Conservation (phyloP, 2,329 filamentous ascomycete genomes). For the Pyrenochaeta sp. region DNA sequence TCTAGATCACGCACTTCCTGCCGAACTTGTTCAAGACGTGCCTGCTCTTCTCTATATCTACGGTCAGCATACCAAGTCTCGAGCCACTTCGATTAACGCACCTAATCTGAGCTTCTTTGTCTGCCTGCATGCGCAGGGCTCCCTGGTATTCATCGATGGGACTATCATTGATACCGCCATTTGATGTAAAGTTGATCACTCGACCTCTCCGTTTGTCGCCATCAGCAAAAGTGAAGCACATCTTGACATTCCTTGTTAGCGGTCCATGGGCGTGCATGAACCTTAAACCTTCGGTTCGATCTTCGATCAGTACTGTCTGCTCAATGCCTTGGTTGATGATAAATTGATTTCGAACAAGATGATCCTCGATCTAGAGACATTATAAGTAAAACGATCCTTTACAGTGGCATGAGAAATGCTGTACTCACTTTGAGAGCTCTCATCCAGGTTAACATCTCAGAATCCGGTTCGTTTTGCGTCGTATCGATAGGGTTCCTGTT, state of each 20-base stretch:
- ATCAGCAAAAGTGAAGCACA: constrained; percentile 75
- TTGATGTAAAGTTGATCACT: constrained; percentile 49
- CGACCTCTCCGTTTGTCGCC: constrained; percentile 67
- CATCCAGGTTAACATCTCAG: constrained; percentile 77
- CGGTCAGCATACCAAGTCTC: constrained; percentile 8
- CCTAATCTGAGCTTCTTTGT: constrained; percentile 73
- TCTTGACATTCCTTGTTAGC: constrained; percentile 71
- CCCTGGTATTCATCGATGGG: constrained; percentile 63
- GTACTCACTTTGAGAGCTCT: constrained; percentile 71
- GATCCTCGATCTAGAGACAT: constrained; percentile 72
- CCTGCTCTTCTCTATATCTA: constrained; percentile 51
- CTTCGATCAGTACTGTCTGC: constrained; percentile 79
- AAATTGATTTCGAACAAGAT: constrained; percentile 78
- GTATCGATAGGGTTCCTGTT: constrained; percentile 65
- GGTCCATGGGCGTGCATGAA: constrained; percentile 69
- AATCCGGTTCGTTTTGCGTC: constrained; percentile 75
- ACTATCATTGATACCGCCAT: constrained; percentile 59
- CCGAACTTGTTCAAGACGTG: constrained; percentile 62
- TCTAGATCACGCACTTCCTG: constrained; percentile 40
- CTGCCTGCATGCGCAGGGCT: constrained; percentile 79
- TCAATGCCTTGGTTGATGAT: constrained; percentile 86
- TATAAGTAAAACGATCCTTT: constrained; percentile 16
- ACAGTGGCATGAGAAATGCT: background rate
- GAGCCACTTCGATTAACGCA: constrained; percentile 29
- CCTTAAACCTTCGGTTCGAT: constrained; percentile 70